phyloP scores from a whole-genome alignment of 306 rosid species.

The Cajanus cajan region DNA sequence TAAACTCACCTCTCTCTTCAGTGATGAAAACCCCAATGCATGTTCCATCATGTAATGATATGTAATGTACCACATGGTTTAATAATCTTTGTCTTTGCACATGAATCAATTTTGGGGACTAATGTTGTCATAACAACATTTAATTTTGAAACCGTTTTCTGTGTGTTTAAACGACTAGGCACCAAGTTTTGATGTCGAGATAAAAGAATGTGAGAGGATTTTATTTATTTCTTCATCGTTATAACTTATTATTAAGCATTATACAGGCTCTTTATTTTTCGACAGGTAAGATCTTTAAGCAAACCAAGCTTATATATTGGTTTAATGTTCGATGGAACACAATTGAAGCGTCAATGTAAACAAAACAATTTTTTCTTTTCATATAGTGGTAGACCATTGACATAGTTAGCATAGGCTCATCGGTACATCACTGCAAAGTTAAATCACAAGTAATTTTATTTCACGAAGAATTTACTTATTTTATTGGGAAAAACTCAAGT shows the following conservation, averaged over 20 bases:
- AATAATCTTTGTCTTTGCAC: neutral
- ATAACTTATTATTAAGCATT: neutral
- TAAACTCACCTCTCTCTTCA: conserved; percentile 55
- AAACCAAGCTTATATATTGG: neutral
- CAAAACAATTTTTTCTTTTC: neutral
- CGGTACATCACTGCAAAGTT: too few relatives aligned
- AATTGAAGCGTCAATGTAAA: neutral
- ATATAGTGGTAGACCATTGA: too few relatives aligned
- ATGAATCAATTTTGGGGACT: neutral
- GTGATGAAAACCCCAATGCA: conserved; percentile 85
- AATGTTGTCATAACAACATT: neutral
- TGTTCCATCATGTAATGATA: conserved; percentile 70
- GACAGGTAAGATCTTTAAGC: too few relatives aligned
- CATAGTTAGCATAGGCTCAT: too few relatives aligned
- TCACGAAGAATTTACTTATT: too few relatives aligned
- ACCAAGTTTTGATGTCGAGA: neutral
- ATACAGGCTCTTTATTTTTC: neutral
- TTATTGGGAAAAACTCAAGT: too few relatives aligned
- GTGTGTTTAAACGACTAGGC: neutral
- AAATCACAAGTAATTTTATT: too few relatives aligned
- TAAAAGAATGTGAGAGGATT: neutral
- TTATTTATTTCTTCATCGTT: neutral
- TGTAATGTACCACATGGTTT: conserved; percentile 36
- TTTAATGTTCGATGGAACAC: neutral
- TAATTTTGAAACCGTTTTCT: neutral